Evolutionary conservation across 805 yeast species (phyloP), one percentile per base, ranked within the genome.

Genomic region (Suhomyces faveliae): DNA sequence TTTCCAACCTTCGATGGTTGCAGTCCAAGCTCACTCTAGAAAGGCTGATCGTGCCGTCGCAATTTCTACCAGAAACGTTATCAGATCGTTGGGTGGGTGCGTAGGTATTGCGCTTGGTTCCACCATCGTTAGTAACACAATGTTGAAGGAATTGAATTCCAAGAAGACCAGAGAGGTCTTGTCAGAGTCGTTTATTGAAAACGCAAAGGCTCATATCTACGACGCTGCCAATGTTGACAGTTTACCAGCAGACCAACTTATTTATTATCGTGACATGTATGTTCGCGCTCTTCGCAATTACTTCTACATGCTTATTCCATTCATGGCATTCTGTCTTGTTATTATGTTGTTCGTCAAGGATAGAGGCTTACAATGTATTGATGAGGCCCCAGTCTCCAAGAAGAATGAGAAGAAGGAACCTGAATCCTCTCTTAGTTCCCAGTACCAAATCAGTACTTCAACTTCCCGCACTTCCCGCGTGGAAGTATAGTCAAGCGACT

Each of bases 11-110:
- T 73, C 79, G 0, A 68, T 79, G 64, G 76, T 80, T 9, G 84
- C 84, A 1, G 71, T 73, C 30, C 84, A 74, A 56, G 81, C 83
- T 0, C 80, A 79, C 50, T 67, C 80, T 12, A 62, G 53, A 33
- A 71, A 74, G 43, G 66, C 74, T 3, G 85, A 82, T 51, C 61
- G 87, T 40, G 83, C 86, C 0, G 81, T 81, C 10, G 79, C 79
- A 11, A 80, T 81, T 8, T 71, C 83, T 2, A 69, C 83, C 1
- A 68, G 87, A 58, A 81, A 80, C 54, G 79, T 80, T 20, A 54
- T 78, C 41, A 65, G 87, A 46, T 76, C 83, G 2, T 73, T 83
- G 48, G 87, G 87, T 12, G 84, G 84, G n/a, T 74, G 85, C 1
- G 64, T 80, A 22, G 86, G 87, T 0, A 65, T 81, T 30, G 84